Evolutionary conservation across 805 yeast genomes (phyloP).

Genomic region (Zygosaccharomyces gambellarensis): DNA sequence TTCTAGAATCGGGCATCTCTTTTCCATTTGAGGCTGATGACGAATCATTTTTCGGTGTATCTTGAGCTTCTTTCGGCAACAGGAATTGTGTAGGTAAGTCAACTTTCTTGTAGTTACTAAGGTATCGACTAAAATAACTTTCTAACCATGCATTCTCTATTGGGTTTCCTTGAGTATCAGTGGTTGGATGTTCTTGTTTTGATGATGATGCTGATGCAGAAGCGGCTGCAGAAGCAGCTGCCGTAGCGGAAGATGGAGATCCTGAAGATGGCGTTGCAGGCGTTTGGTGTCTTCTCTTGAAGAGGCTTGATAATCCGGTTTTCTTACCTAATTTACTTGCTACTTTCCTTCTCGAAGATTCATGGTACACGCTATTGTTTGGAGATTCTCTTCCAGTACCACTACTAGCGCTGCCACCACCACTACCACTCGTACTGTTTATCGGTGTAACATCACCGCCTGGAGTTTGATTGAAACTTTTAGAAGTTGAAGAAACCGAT

Average conservation of each 20-base stretch:
- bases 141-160: slow-evolving; percentile 28
- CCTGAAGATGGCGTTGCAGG: slow-evolving; percentile 3
- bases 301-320: slow-evolving; percentile 28
- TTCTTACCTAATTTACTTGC: slow-evolving; percentile 14
- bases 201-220: neutral
- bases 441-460: neutral
- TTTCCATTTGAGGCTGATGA: slow-evolving; percentile 3
- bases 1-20: slow-evolving; percentile 11
- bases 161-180: neutral
- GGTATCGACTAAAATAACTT: slow-evolving; percentile 19
- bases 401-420: neutral
- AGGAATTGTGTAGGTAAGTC: slow-evolving; percentile 25
- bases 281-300: slow-evolving; percentile 24
- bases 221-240: slow-evolving; percentile 3
- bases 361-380: neutral
- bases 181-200: slow-evolving; percentile 3
- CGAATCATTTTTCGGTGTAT: slow-evolving; percentile 2
- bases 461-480: neutral
- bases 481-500: slow-evolving; percentile 1
- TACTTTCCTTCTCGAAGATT: slow-evolving; percentile 1
- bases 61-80: slow-evolving; percentile 9
- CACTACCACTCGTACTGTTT: neutral
- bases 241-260: neutral
- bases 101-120: slow-evolving; percentile 26
- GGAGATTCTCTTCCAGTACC: slow-evolving; percentile 1